A percentile compares a stretch with the other conserved stretches of the same genome.
Conservation (phyloP, 116 monocot genomes). For the Zostera marina region DNA sequence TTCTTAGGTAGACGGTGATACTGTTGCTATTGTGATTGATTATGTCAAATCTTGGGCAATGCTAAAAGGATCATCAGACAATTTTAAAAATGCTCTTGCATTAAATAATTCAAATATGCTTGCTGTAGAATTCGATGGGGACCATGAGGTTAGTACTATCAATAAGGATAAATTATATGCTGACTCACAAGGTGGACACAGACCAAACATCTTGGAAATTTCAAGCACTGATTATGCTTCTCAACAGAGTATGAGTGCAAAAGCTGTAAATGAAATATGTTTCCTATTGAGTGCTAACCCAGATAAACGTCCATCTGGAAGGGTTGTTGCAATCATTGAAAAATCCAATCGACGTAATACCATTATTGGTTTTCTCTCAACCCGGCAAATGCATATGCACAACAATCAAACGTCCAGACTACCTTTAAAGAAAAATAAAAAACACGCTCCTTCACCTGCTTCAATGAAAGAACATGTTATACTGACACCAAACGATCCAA, state of each 20-base stretch:
- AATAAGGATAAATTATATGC: not conserved
- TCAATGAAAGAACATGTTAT: slow-evolving; percentile 15
- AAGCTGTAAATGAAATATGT: slow-evolving; percentile 39
- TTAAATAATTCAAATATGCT: slow-evolving; percentile 8
- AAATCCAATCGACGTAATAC: slow-evolving; percentile 45
- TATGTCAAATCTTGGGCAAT: slow-evolving; percentile 48
- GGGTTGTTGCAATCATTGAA: slow-evolving; percentile 57
- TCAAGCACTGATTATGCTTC: not conserved
- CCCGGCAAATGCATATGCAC: slow-evolving; percentile 7
- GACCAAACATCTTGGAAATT: not conserved
- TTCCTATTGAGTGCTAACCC: slow-evolving; percentile 32
- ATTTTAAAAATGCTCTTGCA: slow-evolving; percentile 7
- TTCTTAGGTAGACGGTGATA: slow-evolving; percentile 78
- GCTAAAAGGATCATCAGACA: slow-evolving; percentile 35
- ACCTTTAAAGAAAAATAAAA: slow-evolving; percentile 16
- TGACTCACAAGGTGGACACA: no score
- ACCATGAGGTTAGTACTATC: slow-evolving; percentile 11
- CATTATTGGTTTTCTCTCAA: slow-evolving; percentile 71
- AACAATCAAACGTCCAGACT: slow-evolving; percentile 8
- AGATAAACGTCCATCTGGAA: slow-evolving; percentile 74
- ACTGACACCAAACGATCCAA: slow-evolving; percentile 56
- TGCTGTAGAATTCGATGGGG: slow-evolving; percentile 15
- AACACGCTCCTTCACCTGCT: not conserved
- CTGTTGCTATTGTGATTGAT: slow-evolving; percentile 73
- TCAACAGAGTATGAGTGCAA: slow-evolving; percentile 16